Percentiles rank a stretch among this genome's conserved stretches.
Evolutionary conservation across 2,329 filamentous ascomycete genomes (phyloP).

Genomic region (Aspergillus spinulosporus): DNA sequence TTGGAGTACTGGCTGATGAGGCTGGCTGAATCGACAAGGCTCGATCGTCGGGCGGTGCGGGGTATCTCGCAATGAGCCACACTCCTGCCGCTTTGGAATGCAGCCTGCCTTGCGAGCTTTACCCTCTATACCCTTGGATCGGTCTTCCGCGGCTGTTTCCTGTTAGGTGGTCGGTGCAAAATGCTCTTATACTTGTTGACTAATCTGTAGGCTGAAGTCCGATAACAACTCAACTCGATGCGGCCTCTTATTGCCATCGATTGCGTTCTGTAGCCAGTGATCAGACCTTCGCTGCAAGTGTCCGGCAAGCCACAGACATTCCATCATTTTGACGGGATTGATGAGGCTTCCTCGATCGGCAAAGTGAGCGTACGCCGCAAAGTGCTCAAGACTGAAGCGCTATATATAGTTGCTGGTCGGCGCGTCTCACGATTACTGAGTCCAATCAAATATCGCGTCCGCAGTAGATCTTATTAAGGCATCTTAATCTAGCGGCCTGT

Average conservation of each 20-base stretch:
- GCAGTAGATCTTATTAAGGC: neutral
- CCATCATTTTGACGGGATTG: too few relatives aligned
- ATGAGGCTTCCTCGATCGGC: neutral
- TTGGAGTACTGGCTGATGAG: constrained; percentile 1
- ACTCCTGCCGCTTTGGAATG: constrained; percentile 11
- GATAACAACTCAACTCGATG: neutral
- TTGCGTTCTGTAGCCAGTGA: neutral
- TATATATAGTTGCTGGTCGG: constrained; percentile 13
- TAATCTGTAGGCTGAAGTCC: too few relatives aligned
- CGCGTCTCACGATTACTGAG: constrained; percentile 5
- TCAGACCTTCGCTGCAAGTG: neutral
- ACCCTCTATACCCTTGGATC: neutral
- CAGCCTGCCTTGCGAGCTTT: constrained; percentile 2
- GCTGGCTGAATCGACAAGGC: constrained; percentile 18
- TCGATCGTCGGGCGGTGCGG: constrained; percentile 20
- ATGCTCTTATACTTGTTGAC: neutral
- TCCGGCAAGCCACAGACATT: neutral
- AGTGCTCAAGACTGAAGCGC: neutral
- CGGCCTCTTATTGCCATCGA: neutral
- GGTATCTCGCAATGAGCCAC: constrained; percentile 15
- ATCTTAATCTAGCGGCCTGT: constrained; percentile 1
- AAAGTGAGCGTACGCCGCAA: neutral
- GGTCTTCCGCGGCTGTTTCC: neutral
- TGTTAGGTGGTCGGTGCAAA: neutral
- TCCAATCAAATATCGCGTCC: constrained; percentile 1